These are phyloP conservation scores for Taphrina populina DNA, from an alignment of 1,139 yeast species.

Conservation along the genomic window DNA sequence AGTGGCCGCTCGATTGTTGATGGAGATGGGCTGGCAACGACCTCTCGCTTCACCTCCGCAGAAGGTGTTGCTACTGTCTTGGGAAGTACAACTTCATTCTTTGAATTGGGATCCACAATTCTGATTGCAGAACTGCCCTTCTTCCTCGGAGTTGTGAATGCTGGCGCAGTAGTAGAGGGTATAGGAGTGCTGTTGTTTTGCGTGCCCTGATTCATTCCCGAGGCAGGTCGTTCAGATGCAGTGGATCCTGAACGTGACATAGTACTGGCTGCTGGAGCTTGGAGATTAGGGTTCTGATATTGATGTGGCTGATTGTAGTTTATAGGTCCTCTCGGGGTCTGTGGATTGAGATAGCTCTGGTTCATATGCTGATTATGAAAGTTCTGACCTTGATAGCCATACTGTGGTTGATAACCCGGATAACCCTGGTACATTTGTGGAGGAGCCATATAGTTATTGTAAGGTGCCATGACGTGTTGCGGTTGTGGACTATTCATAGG, in stretches of 20 bases:
- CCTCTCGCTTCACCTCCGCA: slow-evolving; percentile 28
- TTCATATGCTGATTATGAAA: slow-evolving; percentile 1
- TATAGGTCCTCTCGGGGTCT: slow-evolving; percentile 10
- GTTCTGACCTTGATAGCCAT: slow-evolving; percentile 9
- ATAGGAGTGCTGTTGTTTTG: slow-evolving; percentile 10
- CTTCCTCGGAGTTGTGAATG: slow-evolving; percentile 33
- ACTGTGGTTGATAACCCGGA: slow-evolving; percentile 16
- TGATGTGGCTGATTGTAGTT: slow-evolving; percentile 14
- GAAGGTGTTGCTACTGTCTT: slow-evolving; percentile 39
- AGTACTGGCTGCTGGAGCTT: slow-evolving; percentile 6
- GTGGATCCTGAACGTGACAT: slow-evolving; percentile 17
- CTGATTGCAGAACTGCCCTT: slow-evolving; percentile 39
- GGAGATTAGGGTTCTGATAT: slow-evolving; percentile 25
- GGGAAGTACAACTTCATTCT: slow-evolving; percentile 40
- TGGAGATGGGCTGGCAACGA: slow-evolving; percentile 6
- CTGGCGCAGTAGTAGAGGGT: slow-evolving; percentile 13
- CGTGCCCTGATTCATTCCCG: neutral
- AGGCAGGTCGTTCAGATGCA: slow-evolving; percentile 16
- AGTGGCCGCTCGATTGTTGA: slow-evolving; percentile 9
- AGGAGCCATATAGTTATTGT: neutral
- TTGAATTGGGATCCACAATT: slow-evolving; percentile 40
- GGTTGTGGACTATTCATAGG: slow-evolving; percentile 25
- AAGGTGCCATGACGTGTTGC: slow-evolving; percentile 17
- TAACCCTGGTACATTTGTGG: slow-evolving; percentile 27
- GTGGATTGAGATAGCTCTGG: slow-evolving; percentile 20